Evolutionary conservation across 2,329 filamentous ascomycete genomes (phyloP), one percentile per base, ranked within the genome.

Genomic region (Zasmidium citrigriseum): DNA sequence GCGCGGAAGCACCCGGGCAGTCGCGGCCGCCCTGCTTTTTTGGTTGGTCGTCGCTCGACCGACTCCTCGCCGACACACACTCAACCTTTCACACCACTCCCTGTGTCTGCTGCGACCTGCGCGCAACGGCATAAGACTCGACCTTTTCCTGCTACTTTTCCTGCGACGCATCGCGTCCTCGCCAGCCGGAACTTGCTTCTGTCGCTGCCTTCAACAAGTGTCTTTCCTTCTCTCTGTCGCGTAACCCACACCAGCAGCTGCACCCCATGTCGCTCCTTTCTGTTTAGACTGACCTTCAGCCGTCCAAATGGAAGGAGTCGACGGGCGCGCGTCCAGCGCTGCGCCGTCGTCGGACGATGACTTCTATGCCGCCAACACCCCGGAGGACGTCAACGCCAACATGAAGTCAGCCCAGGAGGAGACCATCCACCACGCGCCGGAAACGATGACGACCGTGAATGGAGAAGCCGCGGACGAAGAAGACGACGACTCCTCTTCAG

Each of bases 401-500:
- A 46, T 20, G 7, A 11, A 23, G 18, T 34, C 48, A 23, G 18
- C 20, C 27, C 48, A 41, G 55, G 49, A 58, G 20, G 24, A 21
- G 2, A 41, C 22, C 21, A 21, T 23, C 9, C 44, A 20, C 14
- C 52, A 51, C 34, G 25, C 22, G 4, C 52, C 45, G 23, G 14
- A n/a, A 5, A 7, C 48, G 18, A 24, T 18, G 10, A 7, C 48
- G 18, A 24, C 22, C 5, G n/a, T 49, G 18, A 22, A 46, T 27
- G 27, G 34, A 14, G 46, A 38, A 45, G 53, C 14, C 23, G 48
- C 24, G 16, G 46, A 29, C 7, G 58, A 59, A 12, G 54, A 57
- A 48, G 57, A 66, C 25, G 60, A 59, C 38, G 64, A 68, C 27
- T 57, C 59, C 9, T 68, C 65, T 7, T 63, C 61, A 14, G 69